Evolutionary conservation across 2,329 filamentous ascomycete genomes (phyloP).

Genomic region (Pseudogymnoascus sp.): DNA sequence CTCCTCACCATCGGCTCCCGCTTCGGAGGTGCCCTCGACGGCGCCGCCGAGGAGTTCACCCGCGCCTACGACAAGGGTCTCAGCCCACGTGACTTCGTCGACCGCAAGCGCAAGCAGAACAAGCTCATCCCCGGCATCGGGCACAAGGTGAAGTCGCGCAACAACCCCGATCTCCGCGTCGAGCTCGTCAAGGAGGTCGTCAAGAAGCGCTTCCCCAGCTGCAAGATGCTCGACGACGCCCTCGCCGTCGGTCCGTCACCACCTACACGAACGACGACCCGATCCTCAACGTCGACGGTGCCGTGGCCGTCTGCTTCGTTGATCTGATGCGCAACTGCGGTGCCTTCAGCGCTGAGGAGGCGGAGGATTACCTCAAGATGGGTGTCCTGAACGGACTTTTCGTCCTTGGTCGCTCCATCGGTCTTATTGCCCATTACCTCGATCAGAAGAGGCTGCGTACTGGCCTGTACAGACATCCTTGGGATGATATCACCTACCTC

Average conservation of each 20-base stretch:
- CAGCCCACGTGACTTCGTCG: slow-evolving; percentile 96
- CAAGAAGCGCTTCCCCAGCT: slow-evolving; percentile 91
- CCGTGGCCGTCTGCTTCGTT: slow-evolving; percentile 97
- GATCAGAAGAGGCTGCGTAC: slow-evolving; percentile 99
- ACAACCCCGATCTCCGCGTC: slow-evolving; percentile 99
- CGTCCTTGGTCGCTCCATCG: slow-evolving; percentile 92
- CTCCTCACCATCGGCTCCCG: slow-evolving; percentile 96
- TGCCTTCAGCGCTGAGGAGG: slow-evolving; percentile 92
- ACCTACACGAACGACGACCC: slow-evolving; percentile 99
- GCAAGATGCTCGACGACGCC: slow-evolving; percentile 98
- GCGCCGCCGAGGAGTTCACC: slow-evolving; percentile 96
- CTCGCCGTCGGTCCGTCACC: slow-evolving; percentile 92
- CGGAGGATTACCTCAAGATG: slow-evolving; percentile 98
- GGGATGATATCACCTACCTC: slow-evolving; percentile 97
- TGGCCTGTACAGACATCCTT: slow-evolving; percentile 97
- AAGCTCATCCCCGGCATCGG: slow-evolving; percentile 99
- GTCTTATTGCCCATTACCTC: slow-evolving; percentile 98
- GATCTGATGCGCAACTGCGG: slow-evolving; percentile 96
- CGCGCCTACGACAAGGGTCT: slow-evolving; percentile 97
- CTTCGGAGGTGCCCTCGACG: slow-evolving; percentile 97
- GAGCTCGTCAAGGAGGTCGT: slow-evolving; percentile 99
- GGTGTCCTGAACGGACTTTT: slow-evolving; percentile 99
- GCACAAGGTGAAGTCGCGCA: slow-evolving; percentile 98
- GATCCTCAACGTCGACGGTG: slow-evolving; percentile 98
- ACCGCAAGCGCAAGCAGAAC: slow-evolving; percentile 99